Conservation (phyloP, 805 yeast species). For the Metschnikowia anglica region DNA sequence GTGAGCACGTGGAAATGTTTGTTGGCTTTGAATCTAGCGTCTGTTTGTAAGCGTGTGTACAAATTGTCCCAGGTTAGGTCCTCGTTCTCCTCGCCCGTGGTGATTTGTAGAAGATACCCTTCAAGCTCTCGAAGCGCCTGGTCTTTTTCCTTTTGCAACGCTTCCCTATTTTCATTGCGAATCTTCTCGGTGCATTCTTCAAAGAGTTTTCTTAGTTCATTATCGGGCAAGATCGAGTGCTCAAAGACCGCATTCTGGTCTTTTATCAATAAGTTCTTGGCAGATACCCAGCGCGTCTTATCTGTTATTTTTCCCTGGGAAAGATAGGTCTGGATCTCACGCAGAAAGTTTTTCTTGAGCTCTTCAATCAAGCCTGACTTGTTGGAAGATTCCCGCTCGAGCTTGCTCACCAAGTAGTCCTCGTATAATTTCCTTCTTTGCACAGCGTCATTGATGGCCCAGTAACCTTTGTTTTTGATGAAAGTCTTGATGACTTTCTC, state of each 20-base stretch:
- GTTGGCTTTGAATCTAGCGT: constrained; percentile 57
- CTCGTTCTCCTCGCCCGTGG: constrained; percentile 28
- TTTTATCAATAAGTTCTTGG: constrained; percentile 45
- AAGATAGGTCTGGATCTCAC: constrained; percentile 42
- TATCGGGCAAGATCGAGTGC: constrained; percentile 58
- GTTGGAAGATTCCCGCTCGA: constrained; percentile 51
- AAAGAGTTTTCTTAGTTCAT: constrained; percentile 55
- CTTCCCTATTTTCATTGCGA: constrained; percentile 27
- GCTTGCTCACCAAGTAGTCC: constrained; percentile 47
- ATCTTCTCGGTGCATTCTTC: constrained; percentile 47
- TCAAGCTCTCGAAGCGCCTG: constrained; percentile 56
- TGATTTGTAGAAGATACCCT: constrained; percentile 46
- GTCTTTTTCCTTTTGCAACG: constrained; percentile 30
- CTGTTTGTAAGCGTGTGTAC: constrained; percentile 37
- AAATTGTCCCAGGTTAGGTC: constrained; percentile 40
- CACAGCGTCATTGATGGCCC: constrained; percentile 63
- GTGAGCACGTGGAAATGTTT: constrained; percentile 52
- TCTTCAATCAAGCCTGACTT: constrained; percentile 53
- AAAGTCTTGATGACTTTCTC: constrained; percentile 59
- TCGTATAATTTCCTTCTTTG: constrained; percentile 63
- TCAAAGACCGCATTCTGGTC: constrained; percentile 68
- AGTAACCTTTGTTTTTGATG: constrained; percentile 60
- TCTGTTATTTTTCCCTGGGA: constrained; percentile 42
- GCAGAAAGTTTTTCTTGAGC: constrained; percentile 53
- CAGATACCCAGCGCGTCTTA: constrained; percentile 64